Evolutionary conservation across 2,329 filamentous ascomycete species (phyloP).

Genomic region (Trichoderma semiorbis): DNA sequence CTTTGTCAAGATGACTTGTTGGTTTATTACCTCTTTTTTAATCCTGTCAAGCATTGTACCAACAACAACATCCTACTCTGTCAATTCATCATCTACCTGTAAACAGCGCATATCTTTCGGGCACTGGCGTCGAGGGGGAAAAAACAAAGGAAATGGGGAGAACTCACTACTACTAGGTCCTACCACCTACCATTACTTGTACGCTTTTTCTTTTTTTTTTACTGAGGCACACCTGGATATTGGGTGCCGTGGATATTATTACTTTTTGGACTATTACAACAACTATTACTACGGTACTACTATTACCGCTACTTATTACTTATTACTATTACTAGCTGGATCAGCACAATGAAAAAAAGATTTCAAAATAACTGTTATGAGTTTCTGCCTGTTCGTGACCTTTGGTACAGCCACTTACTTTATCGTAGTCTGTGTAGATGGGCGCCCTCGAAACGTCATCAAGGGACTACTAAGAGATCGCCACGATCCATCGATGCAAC

Average conservation of each 20-base stretch:
- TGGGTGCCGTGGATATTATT: not conserved
- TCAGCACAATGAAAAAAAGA: not conserved
- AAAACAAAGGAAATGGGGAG: not conserved
- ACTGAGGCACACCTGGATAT: not conserved
- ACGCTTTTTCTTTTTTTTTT: not conserved
- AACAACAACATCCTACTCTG: not conserved
- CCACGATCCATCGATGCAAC: not conserved
- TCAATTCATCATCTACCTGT: slow-evolving; percentile 5
- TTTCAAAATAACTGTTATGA: not conserved
- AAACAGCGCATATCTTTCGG: not conserved
- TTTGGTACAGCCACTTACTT: too few species aligned
- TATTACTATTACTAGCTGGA: not conserved
- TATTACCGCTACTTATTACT: not conserved
- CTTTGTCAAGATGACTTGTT: not conserved
- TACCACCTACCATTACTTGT: not conserved
- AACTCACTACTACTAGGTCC: not conserved
- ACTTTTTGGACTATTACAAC: not conserved
- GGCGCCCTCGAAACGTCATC: not conserved
- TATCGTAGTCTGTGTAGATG: not conserved
- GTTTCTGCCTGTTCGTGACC: not conserved
- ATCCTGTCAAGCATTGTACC: not conserved
- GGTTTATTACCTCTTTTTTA: not conserved
- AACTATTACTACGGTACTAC: not conserved
- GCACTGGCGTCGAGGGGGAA: not conserved
- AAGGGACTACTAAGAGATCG: not conserved